Base-by-base conservation (phyloP, 129 eudicot genomes). In the Tagetes patula region DNA sequence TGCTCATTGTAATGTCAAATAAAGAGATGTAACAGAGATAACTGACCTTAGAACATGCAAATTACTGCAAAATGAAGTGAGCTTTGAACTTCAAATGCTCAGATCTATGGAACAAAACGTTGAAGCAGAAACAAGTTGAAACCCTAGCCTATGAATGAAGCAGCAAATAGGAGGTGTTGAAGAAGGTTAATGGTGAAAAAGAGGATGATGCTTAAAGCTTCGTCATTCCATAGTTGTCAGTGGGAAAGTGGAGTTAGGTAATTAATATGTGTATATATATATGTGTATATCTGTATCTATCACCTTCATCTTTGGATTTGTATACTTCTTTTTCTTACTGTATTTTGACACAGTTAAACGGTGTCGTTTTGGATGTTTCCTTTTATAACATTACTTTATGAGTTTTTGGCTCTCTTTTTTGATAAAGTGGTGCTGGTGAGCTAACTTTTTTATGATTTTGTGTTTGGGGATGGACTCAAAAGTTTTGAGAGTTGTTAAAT, bases 141-240 rank as follows among this genome's bases (percentile, higher is more conserved):
- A 30, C 11, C 20, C 59, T 10, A 30, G 31, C 27, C 27, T 20
- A 20, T 20, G 27, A 20, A 20, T 20, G 27, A 14, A n/a, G 20
- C 52, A 55, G 13, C 36, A 61, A 59, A 41, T 38, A 55, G 70
- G 11, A 39, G 38, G 72, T 9, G 45, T 14, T 3, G 54, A 32
- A 50, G 69, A 68, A 49, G 73, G 64, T 32, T 42, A 12, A 59
- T 32, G 33, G 77, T 72, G 78, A 73, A 65, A 73, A 78, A 81
- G 70, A 69, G 71, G 83, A 74, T 75, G 77, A 75, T 81, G 84
- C 84, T 81, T 81, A 66, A 81, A 81, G 84, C 50, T 81, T 81
- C 77, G 68, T 75, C 83, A 73, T 80, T 43, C 76, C 53, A 74
- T 74, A 72, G 71, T 70, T 80, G 71, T 70, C 84, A 80, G 65